phyloP scores from a whole-genome alignment of 176 grass and related monocot species.

The Dendrocalamus sinicus region DNA sequence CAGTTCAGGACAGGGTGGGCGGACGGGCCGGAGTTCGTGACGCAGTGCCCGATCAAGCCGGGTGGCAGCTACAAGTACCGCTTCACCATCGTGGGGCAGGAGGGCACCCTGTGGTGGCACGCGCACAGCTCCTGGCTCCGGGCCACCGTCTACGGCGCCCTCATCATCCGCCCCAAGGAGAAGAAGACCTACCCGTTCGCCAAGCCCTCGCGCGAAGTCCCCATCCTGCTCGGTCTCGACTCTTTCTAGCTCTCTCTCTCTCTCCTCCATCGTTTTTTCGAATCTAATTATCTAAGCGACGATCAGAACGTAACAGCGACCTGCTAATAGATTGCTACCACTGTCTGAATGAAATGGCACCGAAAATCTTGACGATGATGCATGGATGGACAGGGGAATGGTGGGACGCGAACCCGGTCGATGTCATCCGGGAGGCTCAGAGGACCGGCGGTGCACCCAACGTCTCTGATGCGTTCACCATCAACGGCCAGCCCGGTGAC shows the following conservation, averaged over 20 bases:
- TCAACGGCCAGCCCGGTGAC: constrained; percentile 89
- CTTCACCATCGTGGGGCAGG: constrained; percentile 70
- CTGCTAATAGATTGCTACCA: not conserved
- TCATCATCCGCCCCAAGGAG: constrained; percentile 65
- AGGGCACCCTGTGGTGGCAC: constrained; percentile 93
- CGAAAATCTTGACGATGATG: not conserved
- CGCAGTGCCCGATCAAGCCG: constrained; percentile 78
- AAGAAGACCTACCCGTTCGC: constrained; percentile 62
- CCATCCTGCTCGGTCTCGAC: constrained; percentile 59
- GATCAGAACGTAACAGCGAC: not conserved
- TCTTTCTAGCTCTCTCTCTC: not conserved
- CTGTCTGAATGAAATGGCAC: not conserved
- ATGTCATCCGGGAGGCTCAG: constrained; percentile 69
- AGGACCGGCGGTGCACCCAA: constrained; percentile 65
- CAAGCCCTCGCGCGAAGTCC: constrained; percentile 63
- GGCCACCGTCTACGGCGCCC: constrained; percentile 77
- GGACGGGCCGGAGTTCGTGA: constrained; percentile 80
- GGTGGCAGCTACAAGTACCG: constrained; percentile 76
- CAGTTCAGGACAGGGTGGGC: constrained; percentile 80
- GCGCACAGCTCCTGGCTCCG: constrained; percentile 89
- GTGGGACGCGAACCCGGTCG: constrained; percentile 79
- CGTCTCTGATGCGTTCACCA: constrained; percentile 81
- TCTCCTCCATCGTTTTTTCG: not conserved
- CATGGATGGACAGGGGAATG: constrained; percentile 61
- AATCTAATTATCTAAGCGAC: not conserved